These are phyloP conservation scores for Bromus sterilis DNA, from an alignment of 176 grass and related monocot genomes.

Conservation along the genomic window DNA sequence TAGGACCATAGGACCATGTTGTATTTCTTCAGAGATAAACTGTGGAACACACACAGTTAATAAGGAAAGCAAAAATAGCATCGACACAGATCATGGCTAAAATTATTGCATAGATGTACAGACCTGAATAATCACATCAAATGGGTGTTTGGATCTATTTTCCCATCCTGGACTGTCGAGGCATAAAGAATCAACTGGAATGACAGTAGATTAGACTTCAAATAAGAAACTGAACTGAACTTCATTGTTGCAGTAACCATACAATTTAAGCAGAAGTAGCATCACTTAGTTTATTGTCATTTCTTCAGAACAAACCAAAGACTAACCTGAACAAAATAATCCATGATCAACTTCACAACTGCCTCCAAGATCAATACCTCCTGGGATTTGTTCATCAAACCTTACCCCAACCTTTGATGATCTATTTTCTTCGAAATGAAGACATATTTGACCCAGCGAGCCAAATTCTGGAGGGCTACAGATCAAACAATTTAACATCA, in stretches of 20 bases:
- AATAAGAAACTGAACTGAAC: slow-evolving; percentile 14
- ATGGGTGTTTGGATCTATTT: slow-evolving; percentile 61
- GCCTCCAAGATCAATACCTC: slow-evolving; percentile 92
- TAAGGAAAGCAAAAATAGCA: slow-evolving; percentile 19
- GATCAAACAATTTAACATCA: slow-evolving; percentile 24
- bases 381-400: slow-evolving; percentile 82
- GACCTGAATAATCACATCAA: slow-evolving; percentile 87
- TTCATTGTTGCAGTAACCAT: slow-evolving; percentile 18
- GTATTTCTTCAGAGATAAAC: slow-evolving; percentile 78
- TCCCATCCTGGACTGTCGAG: slow-evolving; percentile 72
- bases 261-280: not conserved
- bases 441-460: slow-evolving; percentile 72
- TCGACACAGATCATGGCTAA: not conserved
- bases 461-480: slow-evolving; percentile 82
- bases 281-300: not conserved
- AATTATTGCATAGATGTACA: slow-evolving; percentile 11
- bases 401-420: slow-evolving; percentile 88
- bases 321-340: slow-evolving; percentile 90
- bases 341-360: slow-evolving; percentile 93
- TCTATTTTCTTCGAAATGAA: slow-evolving; percentile 94
- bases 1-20: slow-evolving; percentile 68
- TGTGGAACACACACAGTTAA: slow-evolving; percentile 21
- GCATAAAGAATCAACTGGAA: slow-evolving; percentile 74
- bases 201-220: slow-evolving; percentile 4
- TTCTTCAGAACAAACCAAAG: slow-evolving; percentile 16